Evolutionary conservation across 306 rosid species (phyloP).

Genomic region (Pachyrhizus erosus): DNA sequence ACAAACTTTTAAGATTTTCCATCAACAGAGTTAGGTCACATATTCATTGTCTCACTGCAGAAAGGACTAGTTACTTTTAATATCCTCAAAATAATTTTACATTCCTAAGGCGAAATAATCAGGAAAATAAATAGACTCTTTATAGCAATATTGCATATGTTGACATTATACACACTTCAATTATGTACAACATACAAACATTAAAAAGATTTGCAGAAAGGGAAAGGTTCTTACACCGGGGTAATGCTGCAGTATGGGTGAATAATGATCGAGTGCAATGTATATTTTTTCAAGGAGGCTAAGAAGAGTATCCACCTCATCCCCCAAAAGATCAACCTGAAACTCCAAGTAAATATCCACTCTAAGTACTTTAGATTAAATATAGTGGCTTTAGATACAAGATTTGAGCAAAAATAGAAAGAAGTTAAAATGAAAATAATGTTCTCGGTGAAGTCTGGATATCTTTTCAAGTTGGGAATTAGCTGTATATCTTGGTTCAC

Average conservation of each 20-base stretch:
- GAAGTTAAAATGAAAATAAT: background rate
- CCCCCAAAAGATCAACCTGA: constrained; percentile 97
- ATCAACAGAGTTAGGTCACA: background rate
- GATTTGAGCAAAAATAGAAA: background rate
- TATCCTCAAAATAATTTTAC: background rate
- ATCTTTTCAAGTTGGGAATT: constrained; percentile 18
- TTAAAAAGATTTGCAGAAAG: constrained; percentile 16
- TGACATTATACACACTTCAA: constrained; percentile 3
- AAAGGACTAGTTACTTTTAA: background rate
- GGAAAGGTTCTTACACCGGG: constrained; percentile 75
- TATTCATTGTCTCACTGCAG: constrained; percentile 7
- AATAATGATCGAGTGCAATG: constrained; percentile 90
- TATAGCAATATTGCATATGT: background rate
- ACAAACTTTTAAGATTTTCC: constrained; percentile 6
- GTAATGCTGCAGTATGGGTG: constrained; percentile 91
- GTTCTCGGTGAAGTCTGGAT: background rate
- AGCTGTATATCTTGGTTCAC: background rate
- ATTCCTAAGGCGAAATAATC: background rate
- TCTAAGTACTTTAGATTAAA: constrained; percentile 19
- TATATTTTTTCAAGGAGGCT: constrained; percentile 71
- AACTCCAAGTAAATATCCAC: constrained; percentile 42
- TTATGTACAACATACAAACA: background rate
- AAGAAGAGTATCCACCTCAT: constrained; percentile 72
- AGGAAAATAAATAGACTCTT: constrained; percentile 10
- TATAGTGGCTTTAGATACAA: background rate